Evolutionary conservation across 805 yeast species (phyloP).

Genomic region (Suhomyces vadensis): DNA sequence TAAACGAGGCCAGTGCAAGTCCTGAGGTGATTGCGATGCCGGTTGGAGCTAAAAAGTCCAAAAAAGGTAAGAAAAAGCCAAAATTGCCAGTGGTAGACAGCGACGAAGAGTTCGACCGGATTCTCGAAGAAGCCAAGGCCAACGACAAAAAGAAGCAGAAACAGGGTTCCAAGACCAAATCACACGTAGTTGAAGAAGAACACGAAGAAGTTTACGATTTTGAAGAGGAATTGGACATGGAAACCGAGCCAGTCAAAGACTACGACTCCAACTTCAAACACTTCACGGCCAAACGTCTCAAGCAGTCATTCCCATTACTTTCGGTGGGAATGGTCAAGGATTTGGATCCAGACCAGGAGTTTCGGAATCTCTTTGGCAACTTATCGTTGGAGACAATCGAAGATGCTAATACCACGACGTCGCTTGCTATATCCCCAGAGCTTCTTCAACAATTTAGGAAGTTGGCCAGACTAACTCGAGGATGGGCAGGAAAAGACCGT

Average conservation of each 20-base stretch:
- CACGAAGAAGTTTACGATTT: slow-evolving; percentile 14
- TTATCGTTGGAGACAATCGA: slow-evolving; percentile 65
- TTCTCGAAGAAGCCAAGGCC: slow-evolving; percentile 45
- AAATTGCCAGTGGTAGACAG: slow-evolving; percentile 27
- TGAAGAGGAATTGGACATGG: slow-evolving; percentile 26
- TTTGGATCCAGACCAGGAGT: slow-evolving; percentile 77
- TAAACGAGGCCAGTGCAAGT: too few relatives aligned
- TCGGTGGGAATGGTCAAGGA: slow-evolving; percentile 47
- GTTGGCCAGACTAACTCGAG: slow-evolving; percentile 59
- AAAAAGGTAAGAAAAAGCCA: slow-evolving; percentile 23
- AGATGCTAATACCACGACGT: slow-evolving; percentile 75
- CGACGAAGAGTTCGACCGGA: slow-evolving; percentile 60
- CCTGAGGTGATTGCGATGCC: too few relatives aligned
- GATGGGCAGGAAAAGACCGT: slow-evolving; percentile 84
- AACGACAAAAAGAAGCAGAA: slow-evolving; percentile 21
- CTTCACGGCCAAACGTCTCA: slow-evolving; percentile 50
- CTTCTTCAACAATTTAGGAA: slow-evolving; percentile 62
- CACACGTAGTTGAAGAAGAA: slow-evolving; percentile 12
- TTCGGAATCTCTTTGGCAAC: slow-evolving; percentile 68
- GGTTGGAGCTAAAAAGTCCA: slow-evolving; percentile 10
- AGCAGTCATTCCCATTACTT: slow-evolving; percentile 40
- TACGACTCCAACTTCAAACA: slow-evolving; percentile 46
- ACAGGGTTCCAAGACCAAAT: slow-evolving; percentile 13
- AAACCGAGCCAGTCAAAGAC: slow-evolving; percentile 32
- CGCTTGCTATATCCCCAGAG: slow-evolving; percentile 69